Conservation (phyloP, 176 grass and related monocot genomes). For the Rhipidocladum racemiflorum region DNA sequence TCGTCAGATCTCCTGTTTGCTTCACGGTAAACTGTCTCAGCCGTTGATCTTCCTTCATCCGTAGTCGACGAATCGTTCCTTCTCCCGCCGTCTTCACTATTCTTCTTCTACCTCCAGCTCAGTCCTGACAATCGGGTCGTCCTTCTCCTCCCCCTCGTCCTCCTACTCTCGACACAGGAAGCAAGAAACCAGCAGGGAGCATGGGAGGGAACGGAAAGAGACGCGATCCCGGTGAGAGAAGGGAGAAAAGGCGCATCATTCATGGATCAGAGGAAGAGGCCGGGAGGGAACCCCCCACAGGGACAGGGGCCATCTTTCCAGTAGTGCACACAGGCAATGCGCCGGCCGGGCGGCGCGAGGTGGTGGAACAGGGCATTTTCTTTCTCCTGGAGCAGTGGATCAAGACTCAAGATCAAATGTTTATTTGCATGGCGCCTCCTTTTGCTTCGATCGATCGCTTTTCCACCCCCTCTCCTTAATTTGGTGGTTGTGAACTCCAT, state of each 20-base stretch:
- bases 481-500: neutral
- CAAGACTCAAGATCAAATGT: slow-evolving; percentile 11
- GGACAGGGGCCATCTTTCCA: slow-evolving; percentile 52
- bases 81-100: no score
- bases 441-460: neutral
- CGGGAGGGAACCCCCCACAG: slow-evolving; percentile 32
- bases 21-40: no score
- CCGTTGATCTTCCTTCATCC: no score
- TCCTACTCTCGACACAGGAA: neutral
- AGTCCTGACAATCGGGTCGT: no score
- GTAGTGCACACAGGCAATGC: slow-evolving; percentile 32
- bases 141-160: neutral
- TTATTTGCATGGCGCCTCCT: neutral
- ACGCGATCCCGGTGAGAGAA: neutral
- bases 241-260: slow-evolving; percentile 35
- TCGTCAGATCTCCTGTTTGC: no score
- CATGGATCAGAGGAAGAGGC: slow-evolving; percentile 22
- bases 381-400: slow-evolving; percentile 3
- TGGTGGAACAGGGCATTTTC: neutral
- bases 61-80: no score
- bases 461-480: neutral
- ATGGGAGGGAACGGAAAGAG: slow-evolving; percentile 21
- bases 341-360: slow-evolving; percentile 30
- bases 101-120: no score
- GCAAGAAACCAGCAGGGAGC: neutral